Base-by-base conservation (phyloP, 495 filamentous ascomycete species). In the Delitschia confertaspora region DNA sequence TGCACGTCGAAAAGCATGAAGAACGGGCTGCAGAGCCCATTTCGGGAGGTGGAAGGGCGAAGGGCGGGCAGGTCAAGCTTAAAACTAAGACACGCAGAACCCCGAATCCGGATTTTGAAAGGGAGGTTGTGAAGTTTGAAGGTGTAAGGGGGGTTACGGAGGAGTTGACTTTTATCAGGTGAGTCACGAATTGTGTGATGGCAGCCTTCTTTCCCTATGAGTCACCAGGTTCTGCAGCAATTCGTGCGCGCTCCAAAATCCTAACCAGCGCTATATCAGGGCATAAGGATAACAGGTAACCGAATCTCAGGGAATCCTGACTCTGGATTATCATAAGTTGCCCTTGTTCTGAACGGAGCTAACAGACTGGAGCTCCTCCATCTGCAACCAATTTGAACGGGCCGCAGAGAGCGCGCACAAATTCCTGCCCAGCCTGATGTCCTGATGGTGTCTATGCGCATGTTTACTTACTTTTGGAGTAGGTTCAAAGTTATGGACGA, bases 401-500 rank as follows among this genome's bases (percentile, higher is more conserved):
- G n/a, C n/a, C n/a, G n/a, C n/a, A n/a, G n/a, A n/a, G n/a, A n/a
- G n/a, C n/a, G n/a, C n/a, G n/a, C 26, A 29, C 26, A 29, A 29
- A 29, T 7, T 29, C n/a, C 26, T 13, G 26, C 26, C 26, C 26
- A 7, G 7, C 26, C 26, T 35, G 18, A n/a, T n/a, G n/a, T n/a
- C n/a, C 29, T 11, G 29, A 31, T n/a, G 29, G 45, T 23, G n/a
- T 7, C 7, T 17, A 13, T 23, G 16, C 18, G n/a, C 16, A 23
- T 25, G 38, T 19, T 27, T 42, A 21, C 23, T 18, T 14, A 11
- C 20, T 40, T 25, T 26, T 9, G 23, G 32, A 42, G 33, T 50
- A 85, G 89, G 42, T 85, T 95, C 62, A 83, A 93, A 59, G 70
- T 95, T 51, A 78, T 83, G 59, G 83, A 95, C 55, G 79, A 89